A percentile compares a stretch with the other conserved stretches of the same genome.
Conservation (phyloP, 2,329 filamentous ascomycete genomes). For the Fonsecaea multimorphosa region DNA sequence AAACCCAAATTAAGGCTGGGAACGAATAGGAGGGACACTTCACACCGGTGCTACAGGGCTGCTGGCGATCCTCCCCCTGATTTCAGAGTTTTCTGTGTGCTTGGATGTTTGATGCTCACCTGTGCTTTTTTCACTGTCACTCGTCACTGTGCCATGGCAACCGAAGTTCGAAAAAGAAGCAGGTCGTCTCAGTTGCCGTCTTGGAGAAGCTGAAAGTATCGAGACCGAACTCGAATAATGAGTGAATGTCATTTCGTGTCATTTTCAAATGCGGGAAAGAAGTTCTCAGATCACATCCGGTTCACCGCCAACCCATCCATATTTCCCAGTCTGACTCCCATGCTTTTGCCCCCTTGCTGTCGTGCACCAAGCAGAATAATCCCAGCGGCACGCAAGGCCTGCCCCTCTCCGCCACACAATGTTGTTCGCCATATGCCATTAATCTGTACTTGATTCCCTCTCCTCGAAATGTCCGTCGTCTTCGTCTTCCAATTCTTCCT, state of each 20-base stretch:
- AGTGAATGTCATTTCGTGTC: not conserved
- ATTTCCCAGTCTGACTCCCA: not conserved
- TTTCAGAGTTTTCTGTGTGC: not conserved
- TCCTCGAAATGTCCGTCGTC: slow-evolving; percentile 23
- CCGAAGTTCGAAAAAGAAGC: not conserved
- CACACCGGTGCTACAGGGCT: not conserved
- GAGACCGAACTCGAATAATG: not conserved
- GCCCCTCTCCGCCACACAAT: not conserved
- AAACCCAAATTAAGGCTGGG: not conserved
- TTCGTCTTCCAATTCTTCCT: slow-evolving; percentile 12
- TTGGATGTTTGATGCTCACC: not conserved
- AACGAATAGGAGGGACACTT: not conserved
- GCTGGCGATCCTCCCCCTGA: not conserved
- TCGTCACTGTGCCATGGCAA: not conserved
- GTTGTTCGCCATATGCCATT: not conserved
- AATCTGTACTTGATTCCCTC: slow-evolving; percentile 24
- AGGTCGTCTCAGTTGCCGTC: not conserved
- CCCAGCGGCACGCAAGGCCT: not conserved
- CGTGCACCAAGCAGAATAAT: not conserved
- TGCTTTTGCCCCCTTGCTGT: not conserved
- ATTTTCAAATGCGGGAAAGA: not conserved
- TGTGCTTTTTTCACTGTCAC: not conserved
- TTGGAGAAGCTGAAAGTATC: not conserved
- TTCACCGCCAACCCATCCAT: not conserved
- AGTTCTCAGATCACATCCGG: not conserved